Base-by-base conservation (phyloP, 139 green algal genomes). In the Coelastrella sp. region DNA sequence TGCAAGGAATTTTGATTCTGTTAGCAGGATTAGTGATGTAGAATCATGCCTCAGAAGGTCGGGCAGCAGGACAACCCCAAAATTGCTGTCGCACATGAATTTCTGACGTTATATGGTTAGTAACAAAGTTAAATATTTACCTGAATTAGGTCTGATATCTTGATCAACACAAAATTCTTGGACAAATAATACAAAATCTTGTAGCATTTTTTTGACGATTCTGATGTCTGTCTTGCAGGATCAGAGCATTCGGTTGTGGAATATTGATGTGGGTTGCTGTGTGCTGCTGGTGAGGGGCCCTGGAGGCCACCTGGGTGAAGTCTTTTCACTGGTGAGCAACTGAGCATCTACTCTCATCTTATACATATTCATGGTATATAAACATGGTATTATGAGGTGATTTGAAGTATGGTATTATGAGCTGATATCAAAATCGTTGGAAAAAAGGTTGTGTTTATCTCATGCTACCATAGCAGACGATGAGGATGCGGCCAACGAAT, bases 281-380 rank as follows among this genome's bases (percentile, higher is more conserved):
- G 94, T 97, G 22, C 83, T 95, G 60, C 91, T 97, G 10, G 89
- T 97, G 22, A 35, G 89, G 22, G 96, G 96, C 0, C 92, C 95
- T 20, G 93, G 91, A 6, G 94, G 93, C 15, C 96, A 98, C 89
- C 91, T 73, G 66, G 96, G 95, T 35, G 96, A 98, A 82, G 95
- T 98, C 17, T 92, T 98, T 35, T 94, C 85, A 65, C 82, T 97
- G 90, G 93, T 94, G 91, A 66, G 78, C n/a, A 25, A 78, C 0
- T 78, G 12, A 72, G 63, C 63, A 72, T 1, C 63, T 17, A 72
- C 15, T 72, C n/a, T n/a, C n/a, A n/a, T n/a, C n/a, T n/a, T n/a
- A n/a, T n/a, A n/a, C n/a, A n/a, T n/a, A n/a, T n/a, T n/a, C n/a
- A n/a, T n/a, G n/a, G n/a, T n/a, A n/a, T n/a, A n/a, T n/a, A n/a